Percentiles rank a stretch among this genome's conserved stretches.
Evolutionary conservation across 2,329 filamentous ascomycete genomes (phyloP).

Genomic region (Botrytis medusae): DNA sequence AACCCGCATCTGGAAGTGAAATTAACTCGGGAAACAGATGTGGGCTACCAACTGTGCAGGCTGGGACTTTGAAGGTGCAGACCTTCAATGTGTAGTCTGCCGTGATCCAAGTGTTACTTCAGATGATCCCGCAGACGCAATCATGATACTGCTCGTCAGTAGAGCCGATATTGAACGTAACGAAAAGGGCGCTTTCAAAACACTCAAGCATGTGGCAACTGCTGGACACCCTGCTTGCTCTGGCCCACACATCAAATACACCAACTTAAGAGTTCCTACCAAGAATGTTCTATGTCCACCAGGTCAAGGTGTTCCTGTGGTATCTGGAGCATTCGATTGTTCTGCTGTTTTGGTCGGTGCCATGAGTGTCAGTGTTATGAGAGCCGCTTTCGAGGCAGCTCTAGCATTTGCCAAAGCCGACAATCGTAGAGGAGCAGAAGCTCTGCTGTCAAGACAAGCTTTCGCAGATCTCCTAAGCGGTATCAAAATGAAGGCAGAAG

Average conservation of each 20-base stretch:
- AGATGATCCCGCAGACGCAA: constrained; percentile 39
- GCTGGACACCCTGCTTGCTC: constrained; percentile 50
- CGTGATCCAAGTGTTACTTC: constrained; percentile 37
- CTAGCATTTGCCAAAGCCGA: constrained; percentile 51
- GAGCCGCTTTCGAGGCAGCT: constrained; percentile 52
- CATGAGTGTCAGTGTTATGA: constrained; percentile 55
- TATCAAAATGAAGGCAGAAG: constrained; percentile 53
- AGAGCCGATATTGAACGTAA: constrained; percentile 49
- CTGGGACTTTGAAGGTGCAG: constrained; percentile 53
- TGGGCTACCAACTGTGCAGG: constrained; percentile 56
- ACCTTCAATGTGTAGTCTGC: constrained; percentile 54
- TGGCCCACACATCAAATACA: constrained; percentile 51
- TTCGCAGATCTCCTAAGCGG: constrained; percentile 53
- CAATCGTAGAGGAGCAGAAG: constrained; percentile 46
- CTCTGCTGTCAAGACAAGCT: constrained; percentile 48
- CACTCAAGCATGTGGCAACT: constrained; percentile 48
- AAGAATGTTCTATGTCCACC: constrained; percentile 49
- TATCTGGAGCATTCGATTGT: constrained; percentile 44
- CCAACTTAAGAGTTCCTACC: constrained; percentile 48
- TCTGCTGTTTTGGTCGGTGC: constrained; percentile 52
- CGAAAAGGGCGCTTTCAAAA: constrained; percentile 44
- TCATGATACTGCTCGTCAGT: constrained; percentile 53
- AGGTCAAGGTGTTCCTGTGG: constrained; percentile 46
- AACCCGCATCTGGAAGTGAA: not conserved
- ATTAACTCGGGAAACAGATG: constrained; percentile 39